phyloP scores from a whole-genome alignment of 805 yeast species.

The Schwanniomyces polymorphus region DNA sequence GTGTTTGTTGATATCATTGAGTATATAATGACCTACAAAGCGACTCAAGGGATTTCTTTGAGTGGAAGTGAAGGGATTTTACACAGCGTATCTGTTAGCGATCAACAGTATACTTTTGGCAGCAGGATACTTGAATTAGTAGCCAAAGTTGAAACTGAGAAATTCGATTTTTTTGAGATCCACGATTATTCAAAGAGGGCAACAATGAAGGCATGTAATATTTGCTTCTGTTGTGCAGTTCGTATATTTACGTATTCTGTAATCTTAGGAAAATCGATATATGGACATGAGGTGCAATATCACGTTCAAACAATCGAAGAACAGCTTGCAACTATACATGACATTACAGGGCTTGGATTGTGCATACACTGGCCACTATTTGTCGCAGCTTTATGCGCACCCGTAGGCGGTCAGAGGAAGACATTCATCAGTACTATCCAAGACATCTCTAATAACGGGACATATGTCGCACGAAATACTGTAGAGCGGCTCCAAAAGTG shows the following conservation, averaged over 20 bases:
- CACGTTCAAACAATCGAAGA: constrained; percentile 2
- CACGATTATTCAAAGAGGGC: background rate
- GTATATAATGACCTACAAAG: background rate
- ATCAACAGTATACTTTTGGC: background rate
- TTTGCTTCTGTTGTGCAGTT: constrained; percentile 1
- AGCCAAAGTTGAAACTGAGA: background rate
- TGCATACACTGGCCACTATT: constrained; percentile 2
- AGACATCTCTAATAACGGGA: background rate
- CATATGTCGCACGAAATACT: background rate
- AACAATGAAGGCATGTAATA: constrained; percentile 4
- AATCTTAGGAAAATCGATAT: background rate
- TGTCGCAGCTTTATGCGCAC: constrained; percentile 1
- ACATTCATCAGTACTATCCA: background rate
- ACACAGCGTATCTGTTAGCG: background rate
- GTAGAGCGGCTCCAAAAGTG: background rate
- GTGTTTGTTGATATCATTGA: constrained; percentile 1
- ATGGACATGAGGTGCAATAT: constrained; percentile 1
- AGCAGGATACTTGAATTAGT: background rate
- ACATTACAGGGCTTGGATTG: background rate
- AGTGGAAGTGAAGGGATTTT: background rate
- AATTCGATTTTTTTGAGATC: constrained; percentile 1
- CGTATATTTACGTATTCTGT: constrained; percentile 1
- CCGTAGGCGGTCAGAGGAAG: background rate
- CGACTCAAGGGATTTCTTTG: background rate
- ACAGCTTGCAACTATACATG: background rate